Conservation (phyloP, 108 stramenopile genomes). For the Schizochytrium sp. region DNA sequence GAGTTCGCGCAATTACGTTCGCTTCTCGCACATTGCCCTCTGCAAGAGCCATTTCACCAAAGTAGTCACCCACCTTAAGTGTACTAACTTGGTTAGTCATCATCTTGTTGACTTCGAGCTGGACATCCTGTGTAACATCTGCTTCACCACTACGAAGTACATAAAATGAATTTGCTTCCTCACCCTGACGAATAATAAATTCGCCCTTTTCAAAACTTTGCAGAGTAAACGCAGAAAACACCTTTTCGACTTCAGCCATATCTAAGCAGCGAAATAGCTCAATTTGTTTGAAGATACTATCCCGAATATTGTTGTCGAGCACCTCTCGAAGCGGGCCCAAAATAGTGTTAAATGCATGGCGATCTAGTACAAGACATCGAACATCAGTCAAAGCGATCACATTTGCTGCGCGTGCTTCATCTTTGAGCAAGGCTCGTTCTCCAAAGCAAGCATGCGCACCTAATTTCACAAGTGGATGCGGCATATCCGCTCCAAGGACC, state of each 20-base stretch:
- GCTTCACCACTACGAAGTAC: conserved; percentile 32
- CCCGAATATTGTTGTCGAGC: conserved; percentile 56
- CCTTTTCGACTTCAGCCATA: neutral
- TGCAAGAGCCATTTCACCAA: conserved; percentile 60
- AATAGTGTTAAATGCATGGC: conserved; percentile 57
- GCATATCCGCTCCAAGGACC: neutral
- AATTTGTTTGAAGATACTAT: conserved; percentile 50
- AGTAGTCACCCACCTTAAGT: conserved; percentile 60
- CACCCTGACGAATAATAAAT: conserved; percentile 50
- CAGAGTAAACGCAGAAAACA: conserved; percentile 14
- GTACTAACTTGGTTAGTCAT: neutral
- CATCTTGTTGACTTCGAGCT: neutral
- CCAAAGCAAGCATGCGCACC: conserved; percentile 60
- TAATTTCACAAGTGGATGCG: conserved; percentile 17
- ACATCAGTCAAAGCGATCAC: conserved; percentile 69
- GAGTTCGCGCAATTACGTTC: neutral
- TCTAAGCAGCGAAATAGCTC: conserved; percentile 46
- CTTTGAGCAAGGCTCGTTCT: conserved; percentile 62
- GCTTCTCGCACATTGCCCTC: conserved; percentile 43
- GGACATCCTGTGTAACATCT: conserved; percentile 30
- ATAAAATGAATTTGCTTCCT: conserved; percentile 27
- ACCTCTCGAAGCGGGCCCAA: conserved; percentile 52
- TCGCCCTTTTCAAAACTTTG: neutral
- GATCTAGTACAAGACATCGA: conserved; percentile 62
- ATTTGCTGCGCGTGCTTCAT: conserved; percentile 61